A percentile compares a stretch with the other conserved stretches of the same genome.
phyloP scores from a whole-genome alignment of 257 asterid genomes.

The Penstemon davidsonii region DNA sequence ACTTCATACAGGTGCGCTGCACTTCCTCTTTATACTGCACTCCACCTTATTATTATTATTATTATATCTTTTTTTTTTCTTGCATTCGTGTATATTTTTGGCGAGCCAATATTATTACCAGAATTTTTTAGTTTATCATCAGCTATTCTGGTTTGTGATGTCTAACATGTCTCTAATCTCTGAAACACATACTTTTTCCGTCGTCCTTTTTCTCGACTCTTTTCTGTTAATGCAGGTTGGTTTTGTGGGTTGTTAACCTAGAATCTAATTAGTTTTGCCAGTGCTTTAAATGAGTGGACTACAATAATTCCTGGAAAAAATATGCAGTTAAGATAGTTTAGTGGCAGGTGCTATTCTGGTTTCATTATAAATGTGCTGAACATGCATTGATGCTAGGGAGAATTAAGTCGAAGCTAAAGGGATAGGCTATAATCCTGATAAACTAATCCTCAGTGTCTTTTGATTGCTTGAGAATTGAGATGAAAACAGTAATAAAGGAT shows the following conservation, averaged over 20 bases:
- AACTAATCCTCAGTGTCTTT: background rate
- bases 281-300: background rate
- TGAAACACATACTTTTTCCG: background rate
- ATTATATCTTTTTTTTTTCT: conserved; percentile 21
- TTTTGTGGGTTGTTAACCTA: background rate
- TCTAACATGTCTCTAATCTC: conserved; percentile 13
- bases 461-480: background rate
- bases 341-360: background rate
- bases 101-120: conserved; percentile 9
- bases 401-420: background rate
- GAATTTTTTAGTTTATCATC: conserved; percentile 6
- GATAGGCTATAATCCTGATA: conserved; percentile 2
- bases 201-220: background rate
- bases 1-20: conserved; percentile 75
- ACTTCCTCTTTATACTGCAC: conserved; percentile 14
- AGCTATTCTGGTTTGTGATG: conserved; percentile 14
- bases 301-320: background rate
- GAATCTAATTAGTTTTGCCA: conserved; percentile 22
- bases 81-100: background rate
- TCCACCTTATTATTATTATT: conserved; percentile 19
- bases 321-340: background rate
- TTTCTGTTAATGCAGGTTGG: background rate
- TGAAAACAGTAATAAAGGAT: background rate
- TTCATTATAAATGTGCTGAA: background rate
- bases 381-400: background rate